phyloP scores from a whole-genome alignment of 768 basidiomycete genomes.

The Megacollybia marginata region DNA sequence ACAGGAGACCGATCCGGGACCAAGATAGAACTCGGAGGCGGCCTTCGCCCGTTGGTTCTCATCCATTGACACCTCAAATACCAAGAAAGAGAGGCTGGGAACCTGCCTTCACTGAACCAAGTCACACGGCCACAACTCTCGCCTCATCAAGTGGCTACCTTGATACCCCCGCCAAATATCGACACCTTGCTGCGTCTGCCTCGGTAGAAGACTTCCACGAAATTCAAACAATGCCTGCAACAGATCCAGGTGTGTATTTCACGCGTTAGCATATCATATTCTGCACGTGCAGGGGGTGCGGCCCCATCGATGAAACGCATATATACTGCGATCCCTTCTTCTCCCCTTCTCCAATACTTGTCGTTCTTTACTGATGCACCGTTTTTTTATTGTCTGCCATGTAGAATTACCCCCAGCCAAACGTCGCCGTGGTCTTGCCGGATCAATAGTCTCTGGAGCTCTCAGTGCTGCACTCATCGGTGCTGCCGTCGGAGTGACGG shows the following conservation, averaged over 20 bases:
- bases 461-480: slow-evolving; percentile 82
- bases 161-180: slow-evolving; percentile 57
- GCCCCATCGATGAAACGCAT: too few species aligned
- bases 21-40: slow-evolving; percentile 11
- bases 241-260: slow-evolving; percentile 17
- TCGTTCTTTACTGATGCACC: slow-evolving; percentile 5
- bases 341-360: slow-evolving; percentile 9
- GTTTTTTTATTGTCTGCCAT: slow-evolving; percentile 31
- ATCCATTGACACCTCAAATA: slow-evolving; percentile 15
- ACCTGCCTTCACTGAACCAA: slow-evolving; percentile 51
- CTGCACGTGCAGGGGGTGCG: not conserved
- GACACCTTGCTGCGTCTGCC: slow-evolving; percentile 18
- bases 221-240: slow-evolving; percentile 19
- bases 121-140: slow-evolving; percentile 41
- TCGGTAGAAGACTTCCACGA: slow-evolving; percentile 24
- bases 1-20: not conserved
- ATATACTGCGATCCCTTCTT: slow-evolving; percentile 7
- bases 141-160: slow-evolving; percentile 58
- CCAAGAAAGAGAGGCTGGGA: slow-evolving; percentile 66
- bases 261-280: slow-evolving; percentile 9
- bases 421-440: slow-evolving; percentile 74
- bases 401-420: slow-evolving; percentile 74
- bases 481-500: slow-evolving; percentile 79
- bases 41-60: slow-evolving; percentile 30
- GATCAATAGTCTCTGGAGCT: slow-evolving; percentile 77